Percentiles rank a stretch among this genome's conserved stretches.
Evolutionary conservation across 306 rosid species (phyloP).

Genomic region (Lathyrus tuberosus): DNA sequence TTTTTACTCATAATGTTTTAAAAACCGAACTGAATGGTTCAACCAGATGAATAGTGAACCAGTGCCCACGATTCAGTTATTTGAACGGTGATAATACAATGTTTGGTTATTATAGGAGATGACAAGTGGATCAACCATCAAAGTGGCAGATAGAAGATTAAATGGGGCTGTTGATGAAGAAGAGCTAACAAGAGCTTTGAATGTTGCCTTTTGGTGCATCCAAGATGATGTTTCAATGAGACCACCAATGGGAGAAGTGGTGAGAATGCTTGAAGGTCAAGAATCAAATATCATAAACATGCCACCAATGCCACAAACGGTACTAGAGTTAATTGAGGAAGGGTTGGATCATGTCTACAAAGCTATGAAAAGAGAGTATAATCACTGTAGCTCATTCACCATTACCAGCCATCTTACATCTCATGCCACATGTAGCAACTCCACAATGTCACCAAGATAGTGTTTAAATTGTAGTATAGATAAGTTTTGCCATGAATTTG

Average conservation of each 20-base stretch:
- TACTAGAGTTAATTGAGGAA: constrained; percentile 78
- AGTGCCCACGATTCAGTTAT: neutral
- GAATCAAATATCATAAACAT: constrained; percentile 57
- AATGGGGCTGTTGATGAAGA: constrained; percentile 81
- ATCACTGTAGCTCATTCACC: constrained; percentile 80
- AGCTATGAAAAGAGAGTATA: constrained; percentile 86
- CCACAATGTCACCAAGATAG: constrained; percentile 92
- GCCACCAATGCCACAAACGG: constrained; percentile 97
- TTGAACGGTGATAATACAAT: neutral
- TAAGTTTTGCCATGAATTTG: neutral
- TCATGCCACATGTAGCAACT: constrained; percentile 82
- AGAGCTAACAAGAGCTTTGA: constrained; percentile 66
- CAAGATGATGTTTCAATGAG: constrained; percentile 82
- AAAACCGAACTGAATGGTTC: neutral
- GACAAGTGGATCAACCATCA: constrained; percentile 58
- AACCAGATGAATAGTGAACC: neutral
- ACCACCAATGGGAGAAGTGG: constrained; percentile 95
- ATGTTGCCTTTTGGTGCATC: constrained; percentile 93
- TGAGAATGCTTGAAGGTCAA: constrained; percentile 87
- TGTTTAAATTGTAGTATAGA: constrained; percentile 1
- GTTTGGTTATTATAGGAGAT: constrained; percentile 59
- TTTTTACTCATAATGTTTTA: too few relatives aligned
- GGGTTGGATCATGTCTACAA: constrained; percentile 79
- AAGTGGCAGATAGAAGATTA: constrained; percentile 76
- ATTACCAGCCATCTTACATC: constrained; percentile 73